Percentiles rank a stretch among this genome's conserved stretches.
Conservation (phyloP, 2,329 filamentous ascomycete species). For the Calonectria hongkongensis region DNA sequence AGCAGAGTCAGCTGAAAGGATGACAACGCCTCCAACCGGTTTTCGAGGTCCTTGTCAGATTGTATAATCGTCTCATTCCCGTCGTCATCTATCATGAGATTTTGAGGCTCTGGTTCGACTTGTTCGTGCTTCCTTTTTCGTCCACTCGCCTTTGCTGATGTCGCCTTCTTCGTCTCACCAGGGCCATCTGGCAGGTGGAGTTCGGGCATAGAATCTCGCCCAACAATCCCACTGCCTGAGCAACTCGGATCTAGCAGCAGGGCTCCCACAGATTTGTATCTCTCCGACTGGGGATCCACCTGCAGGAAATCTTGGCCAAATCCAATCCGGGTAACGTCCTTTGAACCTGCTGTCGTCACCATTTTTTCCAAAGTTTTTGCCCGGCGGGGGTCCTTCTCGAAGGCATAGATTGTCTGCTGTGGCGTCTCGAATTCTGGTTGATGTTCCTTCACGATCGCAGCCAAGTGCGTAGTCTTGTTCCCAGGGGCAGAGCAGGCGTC, state of each 20-base stretch:
- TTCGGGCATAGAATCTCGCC: slow-evolving; percentile 85
- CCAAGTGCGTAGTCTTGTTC: slow-evolving; percentile 97
- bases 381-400: slow-evolving; percentile 83
- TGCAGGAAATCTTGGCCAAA: slow-evolving; percentile 88
- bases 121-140: slow-evolving; percentile 69
- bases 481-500: slow-evolving; percentile 96
- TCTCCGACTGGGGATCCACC: slow-evolving; percentile 77
- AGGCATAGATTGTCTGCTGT: slow-evolving; percentile 78
- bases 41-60: slow-evolving; percentile 74
- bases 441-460: slow-evolving; percentile 78
- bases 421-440: slow-evolving; percentile 60
- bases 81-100: slow-evolving; percentile 74
- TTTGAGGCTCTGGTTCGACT: slow-evolving; percentile 55
- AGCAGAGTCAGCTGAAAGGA: slow-evolving; percentile 89
- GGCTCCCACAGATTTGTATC: slow-evolving; percentile 83
- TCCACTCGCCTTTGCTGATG: slow-evolving; percentile 49
- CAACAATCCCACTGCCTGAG: slow-evolving; percentile 95
- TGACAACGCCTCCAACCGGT: slow-evolving; percentile 83
- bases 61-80: slow-evolving; percentile 72
- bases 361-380: slow-evolving; percentile 88
- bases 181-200: slow-evolving; percentile 74
- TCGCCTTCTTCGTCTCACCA: slow-evolving; percentile 43
- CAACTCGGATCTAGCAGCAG: slow-evolving; percentile 95
- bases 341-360: slow-evolving; percentile 85
- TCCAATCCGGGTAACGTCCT: slow-evolving; percentile 79